Percentiles rank a stretch among this genome's conserved stretches.
phyloP scores from a whole-genome alignment of 2,329 filamentous ascomycete species.

The Cladosporium sp. region DNA sequence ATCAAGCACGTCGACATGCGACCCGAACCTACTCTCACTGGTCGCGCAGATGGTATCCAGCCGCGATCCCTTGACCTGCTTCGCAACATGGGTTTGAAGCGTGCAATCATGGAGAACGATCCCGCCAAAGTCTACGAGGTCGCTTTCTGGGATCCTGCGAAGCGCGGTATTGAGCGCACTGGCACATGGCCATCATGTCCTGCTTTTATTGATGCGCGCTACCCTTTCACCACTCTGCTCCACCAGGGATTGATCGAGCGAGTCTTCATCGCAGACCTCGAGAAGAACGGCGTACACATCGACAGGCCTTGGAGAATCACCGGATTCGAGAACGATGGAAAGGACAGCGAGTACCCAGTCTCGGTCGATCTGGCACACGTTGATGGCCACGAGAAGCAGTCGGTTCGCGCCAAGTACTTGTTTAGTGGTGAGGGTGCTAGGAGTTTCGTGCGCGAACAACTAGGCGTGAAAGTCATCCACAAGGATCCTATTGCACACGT shows the following conservation, averaged over 20 bases:
- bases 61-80: conserved; percentile 84
- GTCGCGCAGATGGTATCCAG: conserved; percentile 88
- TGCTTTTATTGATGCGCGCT: conserved; percentile 69
- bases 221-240: conserved; percentile 63
- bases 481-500: conserved; percentile 65
- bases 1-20: conserved; percentile 95
- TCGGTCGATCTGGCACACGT: conserved; percentile 75
- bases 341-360: conserved; percentile 72
- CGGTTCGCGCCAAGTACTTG: conserved; percentile 60
- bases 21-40: conserved; percentile 78
- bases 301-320: conserved; percentile 64
- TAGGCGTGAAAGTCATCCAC: conserved; percentile 67
- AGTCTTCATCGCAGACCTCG: conserved; percentile 62
- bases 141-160: conserved; percentile 63
- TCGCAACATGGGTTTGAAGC: conserved; percentile 86
- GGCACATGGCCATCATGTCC: conserved; percentile 85
- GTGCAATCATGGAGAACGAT: conserved; percentile 81
- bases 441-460: conserved; percentile 60
- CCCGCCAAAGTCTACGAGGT: conserved; percentile 81
- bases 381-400: conserved; percentile 70
- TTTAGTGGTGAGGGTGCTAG: conserved; percentile 64
- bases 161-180: conserved; percentile 59
- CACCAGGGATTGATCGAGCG: conserved; percentile 65
- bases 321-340: conserved; percentile 61
- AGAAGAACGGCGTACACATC: conserved; percentile 57